A percentile compares a stretch with the other conserved stretches of the same genome.
Conservation (phyloP, 1,139 yeast species). For the Lodderomyces orthopsilosis region DNA sequence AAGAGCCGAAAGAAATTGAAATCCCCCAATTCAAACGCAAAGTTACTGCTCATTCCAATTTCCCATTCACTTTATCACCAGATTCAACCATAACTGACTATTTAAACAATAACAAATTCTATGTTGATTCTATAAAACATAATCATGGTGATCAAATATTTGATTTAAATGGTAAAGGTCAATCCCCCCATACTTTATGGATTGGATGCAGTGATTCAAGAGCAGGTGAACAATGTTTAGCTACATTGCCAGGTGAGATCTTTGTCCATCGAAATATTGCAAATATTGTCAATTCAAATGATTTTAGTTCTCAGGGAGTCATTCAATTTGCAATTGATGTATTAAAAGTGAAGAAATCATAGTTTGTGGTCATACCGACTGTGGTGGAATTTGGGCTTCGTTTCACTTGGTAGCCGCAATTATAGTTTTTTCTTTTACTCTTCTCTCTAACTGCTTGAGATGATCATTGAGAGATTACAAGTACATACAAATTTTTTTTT, state of each 20-base stretch:
- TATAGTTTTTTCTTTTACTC: not conserved
- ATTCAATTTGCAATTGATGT: conserved; percentile 90
- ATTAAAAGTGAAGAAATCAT: conserved; percentile 75
- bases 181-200: conserved; percentile 91
- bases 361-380: conserved; percentile 97
- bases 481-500: not conserved
- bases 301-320: conserved; percentile 75
- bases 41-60: conserved; percentile 19
- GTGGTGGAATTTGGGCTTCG: conserved; percentile 95
- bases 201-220: conserved; percentile 96
- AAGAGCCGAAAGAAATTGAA: conserved; percentile 4
- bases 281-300: conserved; percentile 70
- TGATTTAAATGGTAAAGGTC: conserved; percentile 76
- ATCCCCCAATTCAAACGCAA: conserved; percentile 7
- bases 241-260: conserved; percentile 86
- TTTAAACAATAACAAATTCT: conserved; percentile 63
- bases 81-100: conserved; percentile 63
- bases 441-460: not conserved
- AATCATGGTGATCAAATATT: conserved; percentile 63
- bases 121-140: conserved; percentile 59
- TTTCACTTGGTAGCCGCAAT: conserved; percentile 27
- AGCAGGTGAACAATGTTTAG: conserved; percentile 76
- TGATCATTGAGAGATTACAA: not conserved
- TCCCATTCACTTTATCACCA: conserved; percentile 56
- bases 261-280: conserved; percentile 95